These are phyloP conservation scores for Pyrenopolyporus hunteri DNA, from an alignment of 495 filamentous ascomycete genomes.

Conservation along the genomic window DNA sequence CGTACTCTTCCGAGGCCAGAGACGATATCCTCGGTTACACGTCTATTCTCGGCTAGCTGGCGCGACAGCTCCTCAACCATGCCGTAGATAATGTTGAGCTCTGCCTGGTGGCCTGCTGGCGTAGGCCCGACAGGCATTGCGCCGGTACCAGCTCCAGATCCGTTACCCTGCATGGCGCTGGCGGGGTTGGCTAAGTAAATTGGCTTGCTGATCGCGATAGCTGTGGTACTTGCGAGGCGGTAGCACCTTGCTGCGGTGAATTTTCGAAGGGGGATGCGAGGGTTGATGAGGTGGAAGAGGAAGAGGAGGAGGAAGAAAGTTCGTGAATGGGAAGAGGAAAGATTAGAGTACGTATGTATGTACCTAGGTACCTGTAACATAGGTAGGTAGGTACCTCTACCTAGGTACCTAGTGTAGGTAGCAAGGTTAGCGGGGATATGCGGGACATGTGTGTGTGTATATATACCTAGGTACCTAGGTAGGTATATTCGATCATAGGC, in stretches of 20 bases:
- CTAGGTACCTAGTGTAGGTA: no score
- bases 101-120: slow-evolving; percentile 83
- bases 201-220: slow-evolving; percentile 35
- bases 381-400: no score
- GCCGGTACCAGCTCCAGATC: slow-evolving; percentile 50
- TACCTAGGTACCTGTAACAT: neutral
- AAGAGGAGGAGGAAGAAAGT: slow-evolving; percentile 2
- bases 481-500: no score
- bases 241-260: slow-evolving; percentile 7
- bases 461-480: no score
- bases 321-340: slow-evolving; percentile 12
- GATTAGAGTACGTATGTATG: no score
- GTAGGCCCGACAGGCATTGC: slow-evolving; percentile 59
- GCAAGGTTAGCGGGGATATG: no score
- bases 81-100: slow-evolving; percentile 82
- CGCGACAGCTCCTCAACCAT: slow-evolving; percentile 83
- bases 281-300: slow-evolving; percentile 7
- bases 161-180: slow-evolving; percentile 59
- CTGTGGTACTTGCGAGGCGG: slow-evolving; percentile 7
- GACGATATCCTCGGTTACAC: slow-evolving; percentile 75
- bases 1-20: slow-evolving; percentile 63
- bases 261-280: slow-evolving; percentile 11
- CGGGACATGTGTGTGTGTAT: no score
- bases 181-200: slow-evolving; percentile 58
- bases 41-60: slow-evolving; percentile 76